phyloP scores from a whole-genome alignment of 495 filamentous ascomycete species.

The Polyplosphaeria fusca region DNA sequence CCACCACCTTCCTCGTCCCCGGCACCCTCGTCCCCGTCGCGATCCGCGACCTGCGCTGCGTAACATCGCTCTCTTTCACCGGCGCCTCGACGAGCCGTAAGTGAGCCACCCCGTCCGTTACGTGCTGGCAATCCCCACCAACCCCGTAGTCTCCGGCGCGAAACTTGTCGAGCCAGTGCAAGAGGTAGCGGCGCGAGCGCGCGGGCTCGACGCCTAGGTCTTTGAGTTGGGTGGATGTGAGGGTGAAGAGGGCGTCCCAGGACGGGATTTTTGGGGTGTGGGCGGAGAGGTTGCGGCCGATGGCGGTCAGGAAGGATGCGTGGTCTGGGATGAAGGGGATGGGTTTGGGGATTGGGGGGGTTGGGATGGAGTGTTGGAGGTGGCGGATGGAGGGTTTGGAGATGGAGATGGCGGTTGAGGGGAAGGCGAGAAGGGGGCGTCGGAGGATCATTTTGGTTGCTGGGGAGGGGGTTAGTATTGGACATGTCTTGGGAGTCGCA shows the following conservation, averaged over 20 bases:
- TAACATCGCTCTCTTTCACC: slow-evolving; percentile 2
- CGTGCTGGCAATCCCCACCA: slow-evolving; percentile 71
- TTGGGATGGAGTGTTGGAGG: slow-evolving; percentile 37
- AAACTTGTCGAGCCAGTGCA: slow-evolving; percentile 83
- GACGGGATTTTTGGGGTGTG: slow-evolving; percentile 79
- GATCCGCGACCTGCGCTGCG: neutral
- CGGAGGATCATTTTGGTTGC: slow-evolving; percentile 30
- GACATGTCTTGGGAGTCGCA: too few species aligned
- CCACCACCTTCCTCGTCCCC: slow-evolving; percentile 58
- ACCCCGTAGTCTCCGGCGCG: slow-evolving; percentile 68
- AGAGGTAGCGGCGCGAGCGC: slow-evolving; percentile 73
- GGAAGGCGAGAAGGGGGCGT: slow-evolving; percentile 19
- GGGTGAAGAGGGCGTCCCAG: slow-evolving; percentile 83
- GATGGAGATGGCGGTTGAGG: slow-evolving; percentile 13
- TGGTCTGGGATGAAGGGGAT: slow-evolving; percentile 86
- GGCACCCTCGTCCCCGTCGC: slow-evolving; percentile 49
- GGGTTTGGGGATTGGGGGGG: slow-evolving; percentile 58
- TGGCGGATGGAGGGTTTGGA: slow-evolving; percentile 10
- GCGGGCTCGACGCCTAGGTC: slow-evolving; percentile 84
- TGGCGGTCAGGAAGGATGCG: slow-evolving; percentile 81
- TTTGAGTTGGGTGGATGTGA: slow-evolving; percentile 70
- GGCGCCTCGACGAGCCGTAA: slow-evolving; percentile 65
- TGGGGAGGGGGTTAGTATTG: too few species aligned
- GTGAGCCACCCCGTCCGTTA: slow-evolving; percentile 68
- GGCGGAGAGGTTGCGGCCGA: slow-evolving; percentile 78